phyloP scores from a whole-genome alignment of 1,139 yeast species.

The Geotrichum citri-aurantii region DNA sequence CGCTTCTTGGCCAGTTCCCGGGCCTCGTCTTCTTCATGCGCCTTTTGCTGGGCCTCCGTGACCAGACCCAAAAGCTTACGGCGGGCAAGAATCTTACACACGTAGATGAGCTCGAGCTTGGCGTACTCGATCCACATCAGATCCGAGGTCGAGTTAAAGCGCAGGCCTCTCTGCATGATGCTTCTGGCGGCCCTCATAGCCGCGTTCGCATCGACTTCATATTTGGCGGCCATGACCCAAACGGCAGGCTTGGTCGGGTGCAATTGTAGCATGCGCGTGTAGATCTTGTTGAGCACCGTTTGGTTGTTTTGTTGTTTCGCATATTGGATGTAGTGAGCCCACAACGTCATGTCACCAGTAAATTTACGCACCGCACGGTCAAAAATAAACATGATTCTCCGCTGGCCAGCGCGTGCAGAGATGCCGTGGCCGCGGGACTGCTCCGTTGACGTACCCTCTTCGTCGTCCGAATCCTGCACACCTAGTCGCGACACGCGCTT shows the following conservation, averaged over 20 bases:
- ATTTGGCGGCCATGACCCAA: conserved; percentile 94
- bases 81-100: conserved; percentile 76
- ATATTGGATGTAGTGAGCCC: conserved; percentile 71
- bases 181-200: conserved; percentile 86
- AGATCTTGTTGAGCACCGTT: conserved; percentile 73
- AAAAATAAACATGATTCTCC: conserved; percentile 75
- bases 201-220: conserved; percentile 83
- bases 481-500: conserved; percentile 64
- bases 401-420: conserved; percentile 83
- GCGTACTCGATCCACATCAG: conserved; percentile 77
- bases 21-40: conserved; percentile 45
- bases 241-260: conserved; percentile 90
- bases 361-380: conserved; percentile 78
- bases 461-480: conserved; percentile 22
- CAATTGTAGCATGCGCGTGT: conserved; percentile 69
- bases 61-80: conserved; percentile 74
- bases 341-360: conserved; percentile 69
- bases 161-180: conserved; percentile 74
- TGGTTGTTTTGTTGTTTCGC: conserved; percentile 72
- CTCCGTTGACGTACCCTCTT: conserved; percentile 8
- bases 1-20: conserved; percentile 24
- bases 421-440: conserved; percentile 31
- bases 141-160: conserved; percentile 71
- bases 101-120: conserved; percentile 80
- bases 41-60: conserved; percentile 63